Base-by-base conservation (phyloP, 2,329 filamentous ascomycete genomes). In the Penicillium sp. region DNA sequence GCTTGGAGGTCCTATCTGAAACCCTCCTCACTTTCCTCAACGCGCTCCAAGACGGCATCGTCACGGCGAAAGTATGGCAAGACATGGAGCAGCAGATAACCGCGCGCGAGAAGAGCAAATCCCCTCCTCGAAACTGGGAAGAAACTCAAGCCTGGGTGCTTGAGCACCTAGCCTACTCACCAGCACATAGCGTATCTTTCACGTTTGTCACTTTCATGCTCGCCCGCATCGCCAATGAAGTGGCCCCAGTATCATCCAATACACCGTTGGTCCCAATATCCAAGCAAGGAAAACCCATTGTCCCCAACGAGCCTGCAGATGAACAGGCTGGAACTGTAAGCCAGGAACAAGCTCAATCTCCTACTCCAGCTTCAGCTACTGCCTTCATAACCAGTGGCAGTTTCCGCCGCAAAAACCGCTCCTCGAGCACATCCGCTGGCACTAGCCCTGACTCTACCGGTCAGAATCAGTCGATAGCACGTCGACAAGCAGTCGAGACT, bases 181-280 rank as follows among this genome's bases (percentile, higher is more conserved):
- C 91, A 0, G 87, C 88, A 48, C 89, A 96, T 74, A 94, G 91
- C 69, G 92, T 96, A 53, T 89, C 89, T 0, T 96, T 97, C 67
- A 89, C 96, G 2, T 92, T 97, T 61, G 77, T 97, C 16, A 90
- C 88, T 0, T 86, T 89, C 9, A 92, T 92, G 74, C 80, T 97
- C 11, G 80, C 81, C 22, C 79, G 81, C 11, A 79, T 88, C 37
- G 75, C 80, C 29, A 77, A 78, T 34, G 85, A 88, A 65, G 72
- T 86, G 7, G 75, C 75, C 2, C 78, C 79, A 0, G 68, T 78
- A 29, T 67, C 69, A 7, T 58, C 63, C 2, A 50, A 64, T 8
- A 29, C 55, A 32, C 48, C 56, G 14, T 31, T 52, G 14, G 22
- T 10, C 24, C 9, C 44, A 11, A 26, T 49, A 10, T 26, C 49